These are phyloP conservation scores for Simmondsia chinensis DNA, from an alignment of 148 eudicot species.

Conservation along the genomic window DNA sequence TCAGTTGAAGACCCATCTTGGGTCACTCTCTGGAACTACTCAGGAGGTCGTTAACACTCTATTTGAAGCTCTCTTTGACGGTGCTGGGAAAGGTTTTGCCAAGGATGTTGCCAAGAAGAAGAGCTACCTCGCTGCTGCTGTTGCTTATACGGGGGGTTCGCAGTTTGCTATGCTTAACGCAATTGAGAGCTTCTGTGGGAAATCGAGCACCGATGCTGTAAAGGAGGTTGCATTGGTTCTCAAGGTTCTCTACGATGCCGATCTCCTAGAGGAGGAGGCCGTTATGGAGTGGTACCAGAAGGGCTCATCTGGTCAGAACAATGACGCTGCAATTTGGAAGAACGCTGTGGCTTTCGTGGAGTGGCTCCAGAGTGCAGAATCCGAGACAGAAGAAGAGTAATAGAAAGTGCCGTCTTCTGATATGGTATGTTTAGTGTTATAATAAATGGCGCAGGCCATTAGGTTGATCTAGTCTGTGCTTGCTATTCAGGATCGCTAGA, in stretches of 20 bases:
- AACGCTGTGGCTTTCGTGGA: conserved; percentile 66
- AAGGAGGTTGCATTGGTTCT: conserved; percentile 65
- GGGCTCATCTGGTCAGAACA: conserved; percentile 40
- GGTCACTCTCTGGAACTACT: conserved; percentile 25
- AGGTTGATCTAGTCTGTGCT: too few relatives aligned
- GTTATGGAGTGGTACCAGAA: conserved; percentile 51
- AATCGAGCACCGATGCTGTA: conserved; percentile 39
- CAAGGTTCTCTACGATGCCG: conserved; percentile 59
- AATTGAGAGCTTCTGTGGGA: conserved; percentile 45
- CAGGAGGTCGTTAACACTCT: conserved; percentile 47
- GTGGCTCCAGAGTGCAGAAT: conserved; percentile 92
- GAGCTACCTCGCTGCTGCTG: conserved; percentile 32
- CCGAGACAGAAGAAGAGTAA: conserved; percentile 57
- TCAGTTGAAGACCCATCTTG: conserved; percentile 38
- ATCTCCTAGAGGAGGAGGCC: conserved; percentile 58
- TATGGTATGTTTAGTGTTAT: too few relatives aligned
- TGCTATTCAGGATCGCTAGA: too few relatives aligned
- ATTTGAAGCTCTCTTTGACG: conserved; percentile 48
- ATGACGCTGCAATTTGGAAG: conserved; percentile 52
- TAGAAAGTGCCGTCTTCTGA: too few relatives aligned
- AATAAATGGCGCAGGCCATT: too few relatives aligned
- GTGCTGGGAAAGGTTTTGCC: conserved; percentile 42
- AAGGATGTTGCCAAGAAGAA: conserved; percentile 49
- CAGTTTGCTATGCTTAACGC: conserved; percentile 41
- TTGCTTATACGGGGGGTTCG: conserved; percentile 37